These are phyloP conservation scores for Paramecium biaurelia DNA, from an alignment of 73 alveolate genomes.

Conservation along the genomic window DNA sequence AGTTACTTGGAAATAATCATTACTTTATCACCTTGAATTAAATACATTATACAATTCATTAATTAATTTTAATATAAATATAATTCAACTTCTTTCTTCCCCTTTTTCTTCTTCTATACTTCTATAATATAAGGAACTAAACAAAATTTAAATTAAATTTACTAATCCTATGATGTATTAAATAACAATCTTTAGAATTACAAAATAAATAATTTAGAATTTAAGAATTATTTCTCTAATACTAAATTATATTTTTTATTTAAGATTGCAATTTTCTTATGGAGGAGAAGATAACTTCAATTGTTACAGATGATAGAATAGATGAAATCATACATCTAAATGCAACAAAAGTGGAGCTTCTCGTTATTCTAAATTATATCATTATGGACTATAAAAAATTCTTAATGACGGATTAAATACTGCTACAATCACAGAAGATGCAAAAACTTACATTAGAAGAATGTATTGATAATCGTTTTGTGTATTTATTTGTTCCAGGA, in stretches of 20 bases:
- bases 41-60: neutral
- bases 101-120: no score
- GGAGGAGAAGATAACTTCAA: neutral
- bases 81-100: no score
- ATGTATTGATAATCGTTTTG: neutral
- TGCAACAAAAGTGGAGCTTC: neutral
- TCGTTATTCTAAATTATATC: neutral
- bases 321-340: neutral
- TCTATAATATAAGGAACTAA: no score
- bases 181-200: neutral
- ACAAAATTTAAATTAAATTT: no score
- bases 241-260: neutral
- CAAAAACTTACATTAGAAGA: neutral
- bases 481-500: neutral
- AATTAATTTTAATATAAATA: no score
- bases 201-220: neutral
- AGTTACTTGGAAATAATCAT: no score
- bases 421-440: neutral
- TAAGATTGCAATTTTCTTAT: neutral
- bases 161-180: neutral
- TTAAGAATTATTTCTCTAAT: neutral
- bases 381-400: slow-evolving; percentile 17
- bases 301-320: slow-evolving; percentile 17
- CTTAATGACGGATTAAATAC: neutral
- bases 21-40: neutral